Evolutionary conservation across 2,329 filamentous ascomycete genomes (phyloP), one percentile per base, ranked within the genome.

Genomic region (Arthrobotrys musiformis): DNA sequence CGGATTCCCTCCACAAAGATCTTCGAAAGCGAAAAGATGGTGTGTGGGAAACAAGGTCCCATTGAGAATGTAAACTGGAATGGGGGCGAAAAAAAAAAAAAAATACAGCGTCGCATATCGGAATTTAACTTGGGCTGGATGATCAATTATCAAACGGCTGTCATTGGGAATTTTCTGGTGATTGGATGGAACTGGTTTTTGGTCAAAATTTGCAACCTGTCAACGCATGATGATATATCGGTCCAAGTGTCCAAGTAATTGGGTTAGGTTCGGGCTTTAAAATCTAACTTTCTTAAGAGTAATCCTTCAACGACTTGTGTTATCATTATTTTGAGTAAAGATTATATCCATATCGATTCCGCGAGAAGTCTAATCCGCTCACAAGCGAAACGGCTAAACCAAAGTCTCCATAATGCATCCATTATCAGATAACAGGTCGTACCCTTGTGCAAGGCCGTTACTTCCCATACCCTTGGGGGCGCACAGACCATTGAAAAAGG

Each of bases 81-180:
- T 28, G 22, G 56, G 44, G 56, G 44, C 54, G 62, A 70, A 48
- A 63, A 44, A n/a, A n/a, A n/a, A n/a, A n/a, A n/a, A n/a, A n/a
- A n/a, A n/a, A n/a, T n/a, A n/a, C n/a, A 60, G 42, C 50, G 64
- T 76, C 72, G 64, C 72, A 60, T 76, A 76, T 76, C 72, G 72
- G 72, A 76, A 76, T 44, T 61, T 52, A 69, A 54, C 72, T 52
- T 50, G 58, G 72, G 44, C 63, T 61, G 44, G 46, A 40, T 19
- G 50, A 11, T 72, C 52, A 26, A 28, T 40, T 44, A 60, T 35
- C 37, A 30, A 28, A 28, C 4, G 28, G 26, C 17, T 33, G 4
- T 33, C n/a, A n/a, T 33, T 33, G 5, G 24, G 22, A n/a, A n/a
- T n/a, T 26, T 48, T 60, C 17, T 26, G 35, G 17, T 62, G 33